phyloP scores from a whole-genome alignment of 257 asterid genomes.

The Euphrasia confusa region DNA sequence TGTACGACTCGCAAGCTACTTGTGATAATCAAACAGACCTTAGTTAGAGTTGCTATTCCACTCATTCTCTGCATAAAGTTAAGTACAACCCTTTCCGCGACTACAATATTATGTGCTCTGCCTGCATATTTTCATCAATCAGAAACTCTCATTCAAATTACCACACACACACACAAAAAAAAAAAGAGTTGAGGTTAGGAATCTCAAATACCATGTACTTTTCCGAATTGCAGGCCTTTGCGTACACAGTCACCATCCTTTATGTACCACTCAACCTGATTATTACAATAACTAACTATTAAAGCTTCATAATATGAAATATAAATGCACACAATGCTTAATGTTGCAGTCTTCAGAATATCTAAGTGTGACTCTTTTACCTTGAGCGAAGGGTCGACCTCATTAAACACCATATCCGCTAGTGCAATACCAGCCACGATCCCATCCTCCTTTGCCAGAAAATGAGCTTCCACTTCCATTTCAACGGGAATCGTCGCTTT shows the following conservation, averaged over 20 bases:
- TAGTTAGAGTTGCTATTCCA: constrained; percentile 94
- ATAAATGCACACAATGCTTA: constrained; percentile 6
- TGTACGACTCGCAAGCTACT: not conserved
- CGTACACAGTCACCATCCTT: constrained; percentile 78
- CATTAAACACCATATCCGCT: constrained; percentile 80
- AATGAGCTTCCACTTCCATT: constrained; percentile 85
- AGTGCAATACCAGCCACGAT: constrained; percentile 87
- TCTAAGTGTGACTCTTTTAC: constrained; percentile 30
- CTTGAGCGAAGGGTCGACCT: constrained; percentile 86
- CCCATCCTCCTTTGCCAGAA: constrained; percentile 93
- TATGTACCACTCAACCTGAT: constrained; percentile 74
- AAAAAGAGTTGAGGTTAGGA: not conserved
- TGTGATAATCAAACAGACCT: constrained; percentile 42
- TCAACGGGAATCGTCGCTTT: constrained; percentile 88
- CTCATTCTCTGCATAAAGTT: constrained; percentile 99
- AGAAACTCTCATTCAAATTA: constrained; percentile 6
- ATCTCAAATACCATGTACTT: constrained; percentile 61
- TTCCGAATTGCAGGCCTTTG: constrained; percentile 90
- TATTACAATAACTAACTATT: constrained; percentile 19
- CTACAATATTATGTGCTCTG: constrained; percentile 78
- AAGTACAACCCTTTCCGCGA: constrained; percentile 95
- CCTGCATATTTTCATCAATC: constrained; percentile 43
- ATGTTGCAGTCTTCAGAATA: not conserved
- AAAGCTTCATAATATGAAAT: not conserved
- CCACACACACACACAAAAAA: not conserved